Evolutionary conservation across 768 basidiomycete genomes (phyloP), one percentile per base, ranked within the genome.

Genomic region (Tricholoma hemisulphureum): DNA sequence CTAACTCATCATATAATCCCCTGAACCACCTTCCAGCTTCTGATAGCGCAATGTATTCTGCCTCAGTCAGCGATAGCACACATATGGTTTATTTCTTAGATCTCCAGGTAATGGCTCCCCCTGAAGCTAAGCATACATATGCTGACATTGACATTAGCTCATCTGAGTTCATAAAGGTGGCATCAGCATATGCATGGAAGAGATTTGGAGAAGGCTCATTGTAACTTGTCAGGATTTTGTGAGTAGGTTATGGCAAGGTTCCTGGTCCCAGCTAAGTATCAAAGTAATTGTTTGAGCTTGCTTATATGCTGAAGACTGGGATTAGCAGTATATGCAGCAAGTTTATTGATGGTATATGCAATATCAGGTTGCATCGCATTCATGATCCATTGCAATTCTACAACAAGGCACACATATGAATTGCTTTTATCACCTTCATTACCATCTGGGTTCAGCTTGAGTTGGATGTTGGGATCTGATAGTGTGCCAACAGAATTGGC

Each of bases 81-180:
- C 31, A n/a, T 3, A 21, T 52, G 2, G 51, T 52, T 37, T 52
- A 29, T 23, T 52, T 52, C 31, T 52, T 32, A 69, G 72, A 71
- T 4, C 63, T 62, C 80, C 81, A 83, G 5, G 63, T 61, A 4
- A 83, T 67, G 1, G 71, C 65, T 0, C 71, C 74, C 0, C 64
- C 66, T 67, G 73, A 7, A 49, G 69, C 55, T 60, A 75, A 10
- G 70, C 74, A 31, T 55, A 75, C 61, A 49, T 67, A 70, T 0
- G 67, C 69, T 11, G 59, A 55, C 11, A 60, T 60, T 13, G 50
- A 73, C 23, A 63, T 39, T n/a, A n/a, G n/a, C n/a, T n/a, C n/a
- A n/a, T n/a, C n/a, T n/a, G n/a, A n/a, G n/a, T n/a, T n/a, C n/a
- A n/a, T n/a, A n/a, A n/a, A n/a, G n/a, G 53, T 21, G 24, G 53